phyloP scores from a whole-genome alignment of 148 eudicot species.

The Amaranthus cruentus region DNA sequence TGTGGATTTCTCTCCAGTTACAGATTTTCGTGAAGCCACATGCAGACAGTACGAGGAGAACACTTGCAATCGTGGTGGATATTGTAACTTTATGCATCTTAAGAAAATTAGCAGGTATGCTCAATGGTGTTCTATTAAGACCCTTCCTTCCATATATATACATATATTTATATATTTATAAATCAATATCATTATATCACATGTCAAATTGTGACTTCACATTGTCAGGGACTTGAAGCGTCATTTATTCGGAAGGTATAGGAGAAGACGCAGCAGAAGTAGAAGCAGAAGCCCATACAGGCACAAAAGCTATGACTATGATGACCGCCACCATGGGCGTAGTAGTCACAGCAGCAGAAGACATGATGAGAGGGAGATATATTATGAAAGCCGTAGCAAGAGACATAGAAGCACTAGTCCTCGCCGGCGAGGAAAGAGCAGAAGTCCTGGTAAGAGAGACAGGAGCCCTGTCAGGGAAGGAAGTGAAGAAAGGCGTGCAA shows the following conservation, averaged over 20 bases:
- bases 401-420: slow-evolving; percentile 64
- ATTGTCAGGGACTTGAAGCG: slow-evolving; percentile 59
- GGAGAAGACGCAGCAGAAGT: slow-evolving; percentile 54
- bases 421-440: slow-evolving; percentile 58
- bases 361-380: slow-evolving; percentile 61
- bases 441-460: slow-evolving; percentile 67
- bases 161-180: too few species aligned
- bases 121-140: background rate
- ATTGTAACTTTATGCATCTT: slow-evolving; percentile 95
- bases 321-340: slow-evolving; percentile 61
- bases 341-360: slow-evolving; percentile 66
- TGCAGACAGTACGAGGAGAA: slow-evolving; percentile 96
- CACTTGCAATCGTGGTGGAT: slow-evolving; percentile 89
- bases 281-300: slow-evolving; percentile 75
- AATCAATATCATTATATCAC: background rate
- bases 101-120: slow-evolving; percentile 71
- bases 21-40: slow-evolving; percentile 97
- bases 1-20: slow-evolving; percentile 94
- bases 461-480: slow-evolving; percentile 72
- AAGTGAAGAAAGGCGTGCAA: slow-evolving; percentile 93
- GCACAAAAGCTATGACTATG: slow-evolving; percentile 75
- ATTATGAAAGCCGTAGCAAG: slow-evolving; percentile 64
- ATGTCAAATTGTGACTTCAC: background rate
- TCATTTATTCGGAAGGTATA: slow-evolving; percentile 62
- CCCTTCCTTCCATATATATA: background rate